A percentile compares a stretch with the other conserved stretches of the same genome.
Evolutionary conservation across 805 yeast genomes (phyloP).

Genomic region (Groenewaldozyma salmanticensis): DNA sequence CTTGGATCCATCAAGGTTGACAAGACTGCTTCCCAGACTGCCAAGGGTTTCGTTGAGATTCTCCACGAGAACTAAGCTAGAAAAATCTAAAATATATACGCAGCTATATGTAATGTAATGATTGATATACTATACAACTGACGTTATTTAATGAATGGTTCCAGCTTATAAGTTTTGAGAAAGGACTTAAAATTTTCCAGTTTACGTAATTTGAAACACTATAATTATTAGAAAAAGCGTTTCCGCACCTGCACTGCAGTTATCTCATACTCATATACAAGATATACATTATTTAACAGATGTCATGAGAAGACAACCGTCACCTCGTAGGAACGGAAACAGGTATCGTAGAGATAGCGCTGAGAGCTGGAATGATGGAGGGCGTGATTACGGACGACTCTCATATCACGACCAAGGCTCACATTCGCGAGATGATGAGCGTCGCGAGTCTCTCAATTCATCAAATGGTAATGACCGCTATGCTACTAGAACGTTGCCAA

Average conservation of each 20-base stretch:
- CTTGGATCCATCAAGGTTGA: conserved; percentile 75
- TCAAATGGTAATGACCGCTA: neutral
- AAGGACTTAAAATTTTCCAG: too few relatives aligned
- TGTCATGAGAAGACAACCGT: too few relatives aligned
- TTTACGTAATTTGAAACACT: too few relatives aligned
- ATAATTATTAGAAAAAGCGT: too few relatives aligned
- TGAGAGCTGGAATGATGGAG: conserved; percentile 7
- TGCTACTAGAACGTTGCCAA: too few relatives aligned
- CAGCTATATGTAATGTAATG: conserved; percentile 1
- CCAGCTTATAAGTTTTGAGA: too few relatives aligned
- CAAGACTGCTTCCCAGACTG: conserved; percentile 36
- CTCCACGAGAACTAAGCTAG: conserved; percentile 24
- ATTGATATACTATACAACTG: too few relatives aligned
- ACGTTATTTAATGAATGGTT: neutral
- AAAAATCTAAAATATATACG: neutral
- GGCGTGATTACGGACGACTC: conserved; percentile 6
- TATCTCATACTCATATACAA: too few relatives aligned
- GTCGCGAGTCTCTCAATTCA: conserved; percentile 3
- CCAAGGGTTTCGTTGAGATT: conserved; percentile 25
- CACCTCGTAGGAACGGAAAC: conserved; percentile 7
- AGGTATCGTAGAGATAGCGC: conserved; percentile 9
- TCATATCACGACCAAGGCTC: conserved; percentile 11
- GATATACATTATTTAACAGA: neutral
- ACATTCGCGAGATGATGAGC: conserved; percentile 8
- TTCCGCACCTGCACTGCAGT: too few relatives aligned